Evolutionary conservation across 768 basidiomycete genomes (phyloP).

Genomic region (Pleurotus sapidus): DNA sequence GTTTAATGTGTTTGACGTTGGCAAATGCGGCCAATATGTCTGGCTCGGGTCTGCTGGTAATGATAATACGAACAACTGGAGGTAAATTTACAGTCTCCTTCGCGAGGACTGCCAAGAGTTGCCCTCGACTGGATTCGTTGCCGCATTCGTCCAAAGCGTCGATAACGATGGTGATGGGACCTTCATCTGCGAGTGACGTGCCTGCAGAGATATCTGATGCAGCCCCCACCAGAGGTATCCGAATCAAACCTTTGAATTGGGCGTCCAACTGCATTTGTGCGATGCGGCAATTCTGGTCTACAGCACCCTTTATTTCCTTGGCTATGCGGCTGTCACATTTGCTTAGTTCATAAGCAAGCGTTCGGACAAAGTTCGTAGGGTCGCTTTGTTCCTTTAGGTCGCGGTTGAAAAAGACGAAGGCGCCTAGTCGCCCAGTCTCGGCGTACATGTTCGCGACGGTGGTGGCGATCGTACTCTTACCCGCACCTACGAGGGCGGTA

Average conservation of each 20-base stretch:
- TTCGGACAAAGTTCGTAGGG: slow-evolving; percentile 26
- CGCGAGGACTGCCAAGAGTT: slow-evolving; percentile 19
- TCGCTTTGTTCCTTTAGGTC: slow-evolving; percentile 24
- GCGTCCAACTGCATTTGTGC: slow-evolving; percentile 21
- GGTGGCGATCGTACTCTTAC: slow-evolving; percentile 32
- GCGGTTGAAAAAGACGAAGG: slow-evolving; percentile 31
- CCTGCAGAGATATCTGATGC: not conserved
- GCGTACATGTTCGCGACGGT: slow-evolving; percentile 30
- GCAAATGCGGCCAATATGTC: slow-evolving; percentile 16
- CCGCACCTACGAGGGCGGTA: slow-evolving; percentile 10
- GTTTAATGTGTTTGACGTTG: not conserved
- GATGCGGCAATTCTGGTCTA: slow-evolving; percentile 25
- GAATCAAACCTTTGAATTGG: slow-evolving; percentile 30
- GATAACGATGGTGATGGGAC: slow-evolving; percentile 15
- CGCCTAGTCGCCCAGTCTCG: slow-evolving; percentile 29
- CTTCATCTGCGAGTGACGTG: not conserved
- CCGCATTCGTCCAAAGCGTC: slow-evolving; percentile 23
- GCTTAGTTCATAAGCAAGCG: slow-evolving; percentile 29
- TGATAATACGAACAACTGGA: slow-evolving; percentile 22
- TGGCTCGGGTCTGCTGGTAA: slow-evolving; percentile 24
- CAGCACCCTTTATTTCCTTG: slow-evolving; percentile 19
- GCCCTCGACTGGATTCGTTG: slow-evolving; percentile 7
- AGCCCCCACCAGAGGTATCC: slow-evolving; percentile 24
- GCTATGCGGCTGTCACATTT: slow-evolving; percentile 27
- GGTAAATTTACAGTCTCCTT: slow-evolving; percentile 17